phyloP scores from a whole-genome alignment of 116 monocot species.

The Dioscorea cayenensis region DNA sequence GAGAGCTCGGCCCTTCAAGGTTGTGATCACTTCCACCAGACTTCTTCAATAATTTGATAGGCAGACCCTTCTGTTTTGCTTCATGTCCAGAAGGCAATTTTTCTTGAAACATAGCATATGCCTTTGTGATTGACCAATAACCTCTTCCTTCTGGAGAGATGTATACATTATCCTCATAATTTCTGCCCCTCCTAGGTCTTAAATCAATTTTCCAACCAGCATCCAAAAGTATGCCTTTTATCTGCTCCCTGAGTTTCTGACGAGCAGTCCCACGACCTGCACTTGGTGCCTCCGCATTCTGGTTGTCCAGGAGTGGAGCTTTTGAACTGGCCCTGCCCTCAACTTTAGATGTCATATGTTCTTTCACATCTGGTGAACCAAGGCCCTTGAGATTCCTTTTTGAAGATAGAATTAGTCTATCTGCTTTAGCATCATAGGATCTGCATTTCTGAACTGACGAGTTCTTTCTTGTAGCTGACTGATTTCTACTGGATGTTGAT shows the following conservation, averaged over 20 bases:
- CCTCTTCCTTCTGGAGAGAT: constrained; percentile 60
- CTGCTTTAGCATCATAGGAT: neutral
- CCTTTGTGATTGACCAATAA: constrained; percentile 85
- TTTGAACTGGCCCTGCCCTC: neutral
- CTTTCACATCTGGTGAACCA: neutral
- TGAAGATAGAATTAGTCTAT: constrained; percentile 6
- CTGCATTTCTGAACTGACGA: constrained; percentile 10
- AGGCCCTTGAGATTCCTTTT: constrained; percentile 2
- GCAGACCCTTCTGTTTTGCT: neutral
- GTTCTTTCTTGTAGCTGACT: constrained; percentile 5
- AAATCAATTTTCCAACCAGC: constrained; percentile 86
- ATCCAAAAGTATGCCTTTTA: constrained; percentile 51
- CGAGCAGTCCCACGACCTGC: constrained; percentile 33
- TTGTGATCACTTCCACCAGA: constrained; percentile 1
- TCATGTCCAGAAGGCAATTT: constrained; percentile 6
- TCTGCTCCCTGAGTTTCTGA: constrained; percentile 48
- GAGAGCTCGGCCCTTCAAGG: constrained; percentile 3
- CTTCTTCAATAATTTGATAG: constrained; percentile 6
- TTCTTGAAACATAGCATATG: constrained; percentile 50
- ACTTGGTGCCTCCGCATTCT: constrained; percentile 8
- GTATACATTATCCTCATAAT: constrained; percentile 65
- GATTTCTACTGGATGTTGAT: constrained; percentile 1
- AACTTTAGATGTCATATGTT: neutral
- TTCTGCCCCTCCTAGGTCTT: constrained; percentile 57
- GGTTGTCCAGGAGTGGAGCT: constrained; percentile 2